Percentiles rank a stretch among this genome's conserved stretches.
Conservation (phyloP, 345 rosid genomes). For the Moricandia arvensis region DNA sequence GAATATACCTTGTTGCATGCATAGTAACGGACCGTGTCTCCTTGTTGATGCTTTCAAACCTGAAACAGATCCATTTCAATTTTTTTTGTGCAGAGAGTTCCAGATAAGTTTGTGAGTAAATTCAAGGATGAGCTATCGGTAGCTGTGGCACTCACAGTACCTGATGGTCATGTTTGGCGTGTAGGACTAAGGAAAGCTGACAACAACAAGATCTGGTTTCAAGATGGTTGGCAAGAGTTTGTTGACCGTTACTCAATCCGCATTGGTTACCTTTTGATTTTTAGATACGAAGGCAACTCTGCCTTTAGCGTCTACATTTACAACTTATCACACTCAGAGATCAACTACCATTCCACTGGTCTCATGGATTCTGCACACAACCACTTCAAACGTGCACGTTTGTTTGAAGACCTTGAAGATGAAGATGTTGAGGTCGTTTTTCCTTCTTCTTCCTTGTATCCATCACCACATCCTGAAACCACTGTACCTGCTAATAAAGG, state of each 20-base stretch:
- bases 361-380: conserved; percentile 40
- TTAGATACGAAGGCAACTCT: conserved; percentile 84
- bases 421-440: conserved; percentile 49
- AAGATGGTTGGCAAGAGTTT: conserved; percentile 84
- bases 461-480: conserved; percentile 32
- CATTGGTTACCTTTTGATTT: conserved; percentile 73
- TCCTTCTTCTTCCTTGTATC: conserved; percentile 35
- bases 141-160: conserved; percentile 69
- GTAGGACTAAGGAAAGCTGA: conserved; percentile 73
- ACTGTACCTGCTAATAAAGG: conserved; percentile 37
- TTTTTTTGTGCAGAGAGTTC: conserved; percentile 67
- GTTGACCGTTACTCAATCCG: conserved; percentile 69
- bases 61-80: too few relatives aligned
- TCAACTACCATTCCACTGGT: conserved; percentile 56
- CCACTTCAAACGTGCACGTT: conserved; percentile 58
- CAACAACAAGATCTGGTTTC: conserved; percentile 72
- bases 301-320: conserved; percentile 72
- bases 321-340: conserved; percentile 67
- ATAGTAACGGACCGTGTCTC: too few relatives aligned
- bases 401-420: conserved; percentile 75
- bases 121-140: conserved; percentile 72
- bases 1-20: too few relatives aligned
- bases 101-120: conserved; percentile 71
- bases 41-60: too few relatives aligned
- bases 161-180: conserved; percentile 73